Percentiles rank a stretch among this genome's conserved stretches.
Evolutionary conservation across 164 flowering plant species (phyloP).

Genomic region (Liriodendron chinense): DNA sequence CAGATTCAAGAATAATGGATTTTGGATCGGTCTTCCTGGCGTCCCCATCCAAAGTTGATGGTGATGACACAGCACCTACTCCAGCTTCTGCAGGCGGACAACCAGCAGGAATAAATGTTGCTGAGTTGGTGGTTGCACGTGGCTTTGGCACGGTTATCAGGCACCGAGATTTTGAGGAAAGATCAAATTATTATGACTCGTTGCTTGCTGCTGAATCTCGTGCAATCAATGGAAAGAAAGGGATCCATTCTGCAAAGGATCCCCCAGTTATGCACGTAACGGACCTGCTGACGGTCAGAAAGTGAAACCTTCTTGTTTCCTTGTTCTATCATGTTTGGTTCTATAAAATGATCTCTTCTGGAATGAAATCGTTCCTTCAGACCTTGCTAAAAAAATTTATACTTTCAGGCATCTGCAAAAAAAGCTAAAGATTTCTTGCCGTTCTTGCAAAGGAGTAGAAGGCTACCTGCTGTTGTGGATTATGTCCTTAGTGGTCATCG

Average conservation of each 20-base stretch:
- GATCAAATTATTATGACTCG: slow-evolving; percentile 89
- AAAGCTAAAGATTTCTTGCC: slow-evolving; percentile 91
- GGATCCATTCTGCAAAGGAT: slow-evolving; percentile 78
- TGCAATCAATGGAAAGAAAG: slow-evolving; percentile 77
- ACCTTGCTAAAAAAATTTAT: background rate
- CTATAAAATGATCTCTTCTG: background rate
- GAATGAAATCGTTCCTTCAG: background rate
- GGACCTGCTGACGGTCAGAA: slow-evolving; percentile 68
- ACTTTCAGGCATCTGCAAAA: slow-evolving; percentile 63
- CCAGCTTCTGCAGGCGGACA: slow-evolving; percentile 43
- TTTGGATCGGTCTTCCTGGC: slow-evolving; percentile 88
- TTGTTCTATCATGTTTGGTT: background rate
- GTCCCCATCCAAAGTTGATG: slow-evolving; percentile 58
- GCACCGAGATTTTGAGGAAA: slow-evolving; percentile 95
- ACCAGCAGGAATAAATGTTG: slow-evolving; percentile 64
- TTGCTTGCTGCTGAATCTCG: slow-evolving; percentile 91
- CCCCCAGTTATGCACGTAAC: slow-evolving; percentile 84
- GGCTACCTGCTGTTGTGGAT: slow-evolving; percentile 84
- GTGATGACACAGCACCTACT: slow-evolving; percentile 44
- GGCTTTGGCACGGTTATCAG: slow-evolving; percentile 82
- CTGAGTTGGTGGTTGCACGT: slow-evolving; percentile 75
- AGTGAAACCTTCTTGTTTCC: background rate
- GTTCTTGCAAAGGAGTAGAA: slow-evolving; percentile 74
- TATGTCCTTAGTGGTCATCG: slow-evolving; percentile 99
- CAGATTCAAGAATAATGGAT: slow-evolving; percentile 86